Conservation (phyloP, 2,329 filamentous ascomycete genomes). For the Colletotrichum salicis region DNA sequence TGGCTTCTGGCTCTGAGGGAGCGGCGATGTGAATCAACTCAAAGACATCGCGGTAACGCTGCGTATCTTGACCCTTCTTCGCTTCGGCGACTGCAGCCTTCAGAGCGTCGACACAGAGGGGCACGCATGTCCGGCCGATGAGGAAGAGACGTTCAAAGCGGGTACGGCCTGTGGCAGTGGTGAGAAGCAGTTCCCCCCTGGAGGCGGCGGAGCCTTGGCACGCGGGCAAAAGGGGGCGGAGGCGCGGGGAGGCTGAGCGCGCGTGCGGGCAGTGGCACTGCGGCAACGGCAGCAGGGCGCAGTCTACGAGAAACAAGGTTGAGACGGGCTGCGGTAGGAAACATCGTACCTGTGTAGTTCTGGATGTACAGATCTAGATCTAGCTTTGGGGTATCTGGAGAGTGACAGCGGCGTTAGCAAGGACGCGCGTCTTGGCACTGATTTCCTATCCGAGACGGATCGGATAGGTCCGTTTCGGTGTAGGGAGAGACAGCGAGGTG, state of each 20-base stretch:
- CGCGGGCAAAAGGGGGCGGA: constrained; percentile 18
- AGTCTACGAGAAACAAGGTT: constrained; percentile 27
- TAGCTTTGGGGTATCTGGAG: constrained; percentile 72
- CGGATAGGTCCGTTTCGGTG: constrained; percentile 4
- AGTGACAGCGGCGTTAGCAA: constrained; percentile 28
- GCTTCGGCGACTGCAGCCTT: constrained; percentile 81
- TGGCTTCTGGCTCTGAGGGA: constrained; percentile 75
- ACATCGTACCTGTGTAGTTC: constrained; percentile 81
- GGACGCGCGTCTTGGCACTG: constrained; percentile 34
- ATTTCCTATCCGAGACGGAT: constrained; percentile 15
- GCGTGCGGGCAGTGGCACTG: too few relatives aligned
- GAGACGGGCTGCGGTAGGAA: not conserved
- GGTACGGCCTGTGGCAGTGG: constrained; percentile 71
- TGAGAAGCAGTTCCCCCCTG: constrained; percentile 8
- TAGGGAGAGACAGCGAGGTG: constrained; percentile 17
- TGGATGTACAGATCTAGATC: constrained; percentile 91
- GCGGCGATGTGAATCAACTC: constrained; percentile 71
- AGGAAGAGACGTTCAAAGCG: constrained; percentile 82
- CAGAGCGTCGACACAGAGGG: constrained; percentile 82
- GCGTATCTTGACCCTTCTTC: constrained; percentile 78
- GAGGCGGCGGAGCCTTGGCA: constrained; percentile 27
- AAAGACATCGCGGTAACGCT: constrained; percentile 75
- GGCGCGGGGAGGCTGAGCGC: constrained; percentile 26
- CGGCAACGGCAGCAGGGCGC: constrained; percentile 18
- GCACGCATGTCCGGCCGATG: constrained; percentile 82